phyloP scores from a whole-genome alignment of 2,329 filamentous ascomycete genomes.

The Ascochyta fabae region DNA sequence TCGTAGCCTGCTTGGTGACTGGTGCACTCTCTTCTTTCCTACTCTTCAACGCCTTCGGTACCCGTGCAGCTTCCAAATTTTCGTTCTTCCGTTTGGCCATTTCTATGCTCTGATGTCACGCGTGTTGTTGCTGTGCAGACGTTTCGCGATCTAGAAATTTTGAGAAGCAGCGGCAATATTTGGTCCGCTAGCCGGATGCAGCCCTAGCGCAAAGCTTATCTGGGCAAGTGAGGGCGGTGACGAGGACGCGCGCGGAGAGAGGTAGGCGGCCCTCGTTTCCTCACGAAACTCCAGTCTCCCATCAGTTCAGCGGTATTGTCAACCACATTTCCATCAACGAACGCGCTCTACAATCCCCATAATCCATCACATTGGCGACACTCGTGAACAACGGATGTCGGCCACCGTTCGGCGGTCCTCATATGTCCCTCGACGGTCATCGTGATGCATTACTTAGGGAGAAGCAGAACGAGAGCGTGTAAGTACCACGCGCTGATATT shows the following conservation, averaged over 20 bases:
- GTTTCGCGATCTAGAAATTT: constrained; percentile 13
- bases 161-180: constrained; percentile 29
- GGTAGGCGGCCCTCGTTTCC: constrained; percentile 30
- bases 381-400: constrained; percentile 58
- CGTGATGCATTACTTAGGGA: constrained; percentile 50
- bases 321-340: constrained; percentile 46
- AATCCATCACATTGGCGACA: constrained; percentile 51
- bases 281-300: constrained; percentile 33
- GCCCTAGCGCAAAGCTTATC: constrained; percentile 37
- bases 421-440: constrained; percentile 57
- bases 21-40: constrained; percentile 32
- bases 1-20: constrained; percentile 25
- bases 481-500: constrained; percentile 45
- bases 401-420: constrained; percentile 48
- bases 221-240: constrained; percentile 25
- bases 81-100: constrained; percentile 50
- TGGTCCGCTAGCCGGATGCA: constrained; percentile 24
- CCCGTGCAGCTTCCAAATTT: constrained; percentile 20
- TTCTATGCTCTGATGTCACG: constrained; percentile 11
- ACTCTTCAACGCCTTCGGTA: constrained; percentile 35
- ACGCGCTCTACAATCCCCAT: constrained; percentile 32
- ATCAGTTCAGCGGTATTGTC: constrained; percentile 37
- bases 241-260: constrained; percentile 10
- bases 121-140: constrained; percentile 19
- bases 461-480: constrained; percentile 54